Percentiles rank a stretch among this genome's conserved stretches.
These are phyloP conservation scores for Antitrichia curtipendula DNA, from an alignment of 225 moss, liverwort and hornwort species.

Conservation along the genomic window DNA sequence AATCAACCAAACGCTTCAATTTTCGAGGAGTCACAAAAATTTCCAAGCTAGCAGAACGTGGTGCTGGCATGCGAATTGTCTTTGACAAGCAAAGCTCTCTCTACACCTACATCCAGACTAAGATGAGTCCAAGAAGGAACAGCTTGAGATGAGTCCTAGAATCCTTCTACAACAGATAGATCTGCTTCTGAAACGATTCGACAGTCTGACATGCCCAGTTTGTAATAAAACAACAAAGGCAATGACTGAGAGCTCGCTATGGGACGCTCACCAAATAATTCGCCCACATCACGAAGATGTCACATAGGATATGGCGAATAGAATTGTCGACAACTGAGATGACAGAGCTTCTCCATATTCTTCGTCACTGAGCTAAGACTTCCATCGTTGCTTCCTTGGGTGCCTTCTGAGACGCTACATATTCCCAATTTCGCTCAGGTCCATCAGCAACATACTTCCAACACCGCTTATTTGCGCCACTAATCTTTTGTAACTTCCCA, in stretches of 20 bases:
- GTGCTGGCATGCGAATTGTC: background rate
- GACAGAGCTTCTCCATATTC: background rate
- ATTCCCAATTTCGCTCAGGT: conserved; percentile 13
- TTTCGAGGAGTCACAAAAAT: background rate
- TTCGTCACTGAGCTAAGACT: background rate
- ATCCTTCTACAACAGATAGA: background rate
- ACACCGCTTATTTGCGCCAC: conserved; percentile 46
- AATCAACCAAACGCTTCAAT: background rate
- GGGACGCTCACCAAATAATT: background rate
- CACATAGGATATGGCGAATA: background rate
- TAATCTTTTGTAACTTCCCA: conserved; percentile 28
- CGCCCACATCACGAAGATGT: background rate
- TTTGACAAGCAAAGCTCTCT: background rate
- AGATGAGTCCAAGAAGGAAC: background rate
- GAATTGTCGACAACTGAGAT: background rate
- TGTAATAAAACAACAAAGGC: background rate
- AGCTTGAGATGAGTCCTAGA: background rate
- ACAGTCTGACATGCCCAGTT: background rate
- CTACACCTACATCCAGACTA: background rate
- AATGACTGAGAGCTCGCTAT: background rate
- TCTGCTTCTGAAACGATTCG: background rate
- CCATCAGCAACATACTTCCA: conserved; percentile 26
- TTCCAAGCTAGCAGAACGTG: background rate
- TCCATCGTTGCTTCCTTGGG: background rate
- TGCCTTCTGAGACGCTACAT: background rate